Conservation (phyloP, 768 basidiomycete genomes). For the Megacollybia marginata region DNA sequence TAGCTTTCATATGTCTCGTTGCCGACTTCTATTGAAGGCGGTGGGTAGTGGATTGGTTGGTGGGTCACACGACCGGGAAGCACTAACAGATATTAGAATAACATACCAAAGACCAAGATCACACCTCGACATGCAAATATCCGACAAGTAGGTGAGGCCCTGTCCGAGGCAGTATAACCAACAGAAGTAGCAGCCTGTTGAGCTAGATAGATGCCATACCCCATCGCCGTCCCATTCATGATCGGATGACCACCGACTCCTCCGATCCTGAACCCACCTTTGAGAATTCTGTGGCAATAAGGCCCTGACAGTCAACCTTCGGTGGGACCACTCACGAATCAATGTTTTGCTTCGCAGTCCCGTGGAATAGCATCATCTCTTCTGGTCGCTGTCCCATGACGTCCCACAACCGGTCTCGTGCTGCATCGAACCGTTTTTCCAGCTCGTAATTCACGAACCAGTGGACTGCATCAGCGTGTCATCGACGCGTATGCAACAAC, state of each 20-base stretch:
- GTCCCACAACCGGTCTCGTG: slow-evolving; percentile 1
- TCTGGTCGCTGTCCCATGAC: slow-evolving; percentile 1
- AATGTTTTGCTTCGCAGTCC: slow-evolving; percentile 4
- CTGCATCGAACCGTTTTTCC: slow-evolving; percentile 8
- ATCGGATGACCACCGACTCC: slow-evolving; percentile 5
- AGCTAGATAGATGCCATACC: slow-evolving; percentile 9
- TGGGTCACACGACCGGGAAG: not conserved
- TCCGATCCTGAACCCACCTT: slow-evolving; percentile 8
- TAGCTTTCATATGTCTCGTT: slow-evolving; percentile 2
- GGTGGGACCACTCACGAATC: slow-evolving; percentile 4
- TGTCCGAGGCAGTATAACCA: not conserved
- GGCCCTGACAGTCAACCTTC: not conserved
- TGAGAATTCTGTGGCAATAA: slow-evolving; percentile 5
- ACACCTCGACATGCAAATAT: slow-evolving; percentile 10
- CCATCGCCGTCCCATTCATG: slow-evolving; percentile 1
- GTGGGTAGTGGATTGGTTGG: not conserved
- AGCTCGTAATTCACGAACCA: slow-evolving; percentile 13
- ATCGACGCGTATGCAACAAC: not conserved
- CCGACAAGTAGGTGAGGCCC: not conserved
- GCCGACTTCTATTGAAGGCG: not conserved
- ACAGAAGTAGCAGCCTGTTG: slow-evolving; percentile 2
- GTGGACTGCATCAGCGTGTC: slow-evolving; percentile 3
- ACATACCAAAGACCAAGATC: not conserved
- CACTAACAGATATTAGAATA: not conserved
- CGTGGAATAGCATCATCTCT: slow-evolving; percentile 7